Conservation (phyloP, 768 basidiomycete species). For the Leucogyrophana mollusca region DNA sequence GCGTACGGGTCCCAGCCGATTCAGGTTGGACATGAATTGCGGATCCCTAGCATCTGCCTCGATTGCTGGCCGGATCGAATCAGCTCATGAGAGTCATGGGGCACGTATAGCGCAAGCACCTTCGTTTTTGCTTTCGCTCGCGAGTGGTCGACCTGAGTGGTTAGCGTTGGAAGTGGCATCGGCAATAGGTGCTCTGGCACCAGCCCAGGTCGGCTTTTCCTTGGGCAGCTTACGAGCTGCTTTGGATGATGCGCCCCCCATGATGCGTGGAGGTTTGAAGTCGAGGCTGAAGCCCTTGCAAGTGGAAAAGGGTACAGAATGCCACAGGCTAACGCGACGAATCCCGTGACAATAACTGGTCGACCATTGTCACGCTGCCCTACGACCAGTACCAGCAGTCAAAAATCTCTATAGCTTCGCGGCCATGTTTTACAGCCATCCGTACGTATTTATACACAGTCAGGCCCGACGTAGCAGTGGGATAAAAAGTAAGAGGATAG, state of each 20-base stretch:
- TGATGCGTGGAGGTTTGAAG: constrained; percentile 20
- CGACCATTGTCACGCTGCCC: too few relatives aligned
- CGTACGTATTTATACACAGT: constrained; percentile 38
- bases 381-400: constrained; percentile 9
- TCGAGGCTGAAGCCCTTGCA: too few relatives aligned
- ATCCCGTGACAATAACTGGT: too few relatives aligned
- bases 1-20: constrained; percentile 60
- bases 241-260: constrained; percentile 68
- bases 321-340: too few relatives aligned
- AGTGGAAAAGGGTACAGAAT: too few relatives aligned
- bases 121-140: constrained; percentile 52
- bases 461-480: constrained; percentile 29
- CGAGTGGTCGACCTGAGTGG: constrained; percentile 28
- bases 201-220: constrained; percentile 48
- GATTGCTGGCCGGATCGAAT: constrained; percentile 42
- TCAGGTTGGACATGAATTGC: constrained; percentile 66
- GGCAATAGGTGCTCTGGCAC: constrained; percentile 35
- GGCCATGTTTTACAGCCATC: constrained; percentile 39
- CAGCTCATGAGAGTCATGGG: neutral
- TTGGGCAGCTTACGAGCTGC: constrained; percentile 54
- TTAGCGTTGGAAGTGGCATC: constrained; percentile 9
- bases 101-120: constrained; percentile 30
- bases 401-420: constrained; percentile 30
- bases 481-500: constrained; percentile 29
- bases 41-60: constrained; percentile 68